Evolutionary conservation across 2,329 filamentous ascomycete genomes (phyloP).

Genomic region (Aspergillus jensenii): DNA sequence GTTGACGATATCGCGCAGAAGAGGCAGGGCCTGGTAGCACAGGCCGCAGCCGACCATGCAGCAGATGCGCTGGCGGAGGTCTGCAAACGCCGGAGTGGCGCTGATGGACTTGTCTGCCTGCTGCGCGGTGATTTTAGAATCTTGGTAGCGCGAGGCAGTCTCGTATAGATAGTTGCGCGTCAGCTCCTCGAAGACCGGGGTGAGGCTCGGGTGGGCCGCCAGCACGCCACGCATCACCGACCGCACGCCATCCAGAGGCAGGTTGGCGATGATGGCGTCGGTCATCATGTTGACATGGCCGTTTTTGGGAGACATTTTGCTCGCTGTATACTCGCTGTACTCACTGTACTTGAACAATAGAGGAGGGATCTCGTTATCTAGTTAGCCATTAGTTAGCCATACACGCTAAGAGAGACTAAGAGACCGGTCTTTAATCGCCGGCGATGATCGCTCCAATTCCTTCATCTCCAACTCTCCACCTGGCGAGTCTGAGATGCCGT

Average conservation of each 20-base stretch:
- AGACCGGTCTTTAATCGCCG: too few relatives aligned
- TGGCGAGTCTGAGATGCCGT: too few relatives aligned
- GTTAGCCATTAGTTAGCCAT: not conserved
- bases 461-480: too few relatives aligned
- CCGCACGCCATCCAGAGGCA: slow-evolving; percentile 42
- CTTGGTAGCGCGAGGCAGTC: not conserved
- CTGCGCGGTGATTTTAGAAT: not conserved
- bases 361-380: not conserved
- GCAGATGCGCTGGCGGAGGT: not conserved
- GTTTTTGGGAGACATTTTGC: slow-evolving; percentile 3
- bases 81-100: not conserved
- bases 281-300: slow-evolving; percentile 52
- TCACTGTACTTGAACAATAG: too few relatives aligned
- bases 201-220: not conserved
- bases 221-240: slow-evolving; percentile 32
- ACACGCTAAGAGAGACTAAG: not conserved
- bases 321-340: not conserved
- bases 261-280: slow-evolving; percentile 47
- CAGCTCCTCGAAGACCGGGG: not conserved
- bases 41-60: slow-evolving; percentile 4
- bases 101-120: not conserved
- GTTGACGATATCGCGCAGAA: not conserved
- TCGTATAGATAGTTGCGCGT: not conserved
- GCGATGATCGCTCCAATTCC: too few relatives aligned
- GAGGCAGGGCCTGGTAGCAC: not conserved